Base-by-base conservation (phyloP, 345 rosid species). In the Camelina laxa region DNA sequence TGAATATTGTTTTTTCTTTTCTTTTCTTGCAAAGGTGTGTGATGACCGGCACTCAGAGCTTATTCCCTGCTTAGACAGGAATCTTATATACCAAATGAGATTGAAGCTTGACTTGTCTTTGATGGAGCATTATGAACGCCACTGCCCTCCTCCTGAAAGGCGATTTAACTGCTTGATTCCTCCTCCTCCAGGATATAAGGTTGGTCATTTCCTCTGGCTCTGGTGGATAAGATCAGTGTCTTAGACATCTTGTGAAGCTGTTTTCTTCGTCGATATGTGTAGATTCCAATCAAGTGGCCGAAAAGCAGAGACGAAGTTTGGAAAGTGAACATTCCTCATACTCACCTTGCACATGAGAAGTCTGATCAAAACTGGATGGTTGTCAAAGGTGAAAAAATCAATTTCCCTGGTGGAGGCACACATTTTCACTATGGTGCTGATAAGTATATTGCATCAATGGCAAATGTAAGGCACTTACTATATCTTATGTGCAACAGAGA, bases 341-440 rank as follows among this genome's bases (percentile, higher is more conserved):
- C 99, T 63, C 99, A 92, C 83, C 97, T 95, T 83, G 99, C 99
- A 31, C 87, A 84, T 66, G 97, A 95, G 82, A 95, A 95, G 82
- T 95, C 99, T 74, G 97, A 92, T 79, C 99, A 95, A 81, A 94
- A 95, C 80, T 95, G 99, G 99, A 95, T 95, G 99, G 91, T 89
- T 85, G 97, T 92, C 1, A 89, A 90, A 87, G 99, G 98, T 41
- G 92, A 90, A 16, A 95, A 86, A 82, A 95, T 95, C 39, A 73
- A 71, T n/a, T 95, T 95, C 80, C 98, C 99, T 30, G 99, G 99
- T 14, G 99, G 99, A 56, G 99, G 99, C 74, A 95, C 99, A 21
- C 99, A 95, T 84, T 95, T 95, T 74, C 99, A 95, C 84, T 88
- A 92, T 64, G 99, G 99, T 81, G 99, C 99, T 73, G 99, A 84